phyloP scores from a whole-genome alignment of 768 basidiomycete genomes.

The Mycena venus region DNA sequence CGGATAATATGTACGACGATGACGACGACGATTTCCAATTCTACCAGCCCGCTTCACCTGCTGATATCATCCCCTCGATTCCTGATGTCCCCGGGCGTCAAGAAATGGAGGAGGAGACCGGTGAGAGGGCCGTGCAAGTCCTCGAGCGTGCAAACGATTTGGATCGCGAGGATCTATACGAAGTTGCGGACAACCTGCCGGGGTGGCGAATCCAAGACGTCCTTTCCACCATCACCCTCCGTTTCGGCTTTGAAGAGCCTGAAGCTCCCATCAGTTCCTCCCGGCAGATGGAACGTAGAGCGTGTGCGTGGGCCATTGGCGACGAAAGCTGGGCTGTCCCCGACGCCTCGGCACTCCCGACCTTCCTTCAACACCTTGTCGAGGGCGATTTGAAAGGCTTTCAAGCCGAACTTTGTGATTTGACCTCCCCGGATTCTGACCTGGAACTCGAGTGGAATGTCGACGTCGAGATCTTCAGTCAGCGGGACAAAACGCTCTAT shows the following conservation, averaged over 20 bases:
- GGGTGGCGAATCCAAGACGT: constrained; percentile 14
- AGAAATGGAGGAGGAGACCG: constrained; percentile 18
- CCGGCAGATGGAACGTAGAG: background rate
- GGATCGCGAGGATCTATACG: background rate
- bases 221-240: background rate
- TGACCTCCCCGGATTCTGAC: background rate
- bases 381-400: background rate
- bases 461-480: background rate
- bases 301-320: constrained; percentile 17
- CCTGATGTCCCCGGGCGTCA: constrained; percentile 26
- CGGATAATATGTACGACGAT: background rate
- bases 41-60: background rate
- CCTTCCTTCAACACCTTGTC: constrained; percentile 14
- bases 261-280: background rate
- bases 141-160: constrained; percentile 18
- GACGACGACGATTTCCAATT: constrained; percentile 12
- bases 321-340: constrained; percentile 12
- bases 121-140: constrained; percentile 16
- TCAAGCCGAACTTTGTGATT: constrained; percentile 9
- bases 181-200: constrained; percentile 7
- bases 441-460: constrained; percentile 20
- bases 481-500: constrained; percentile 4
- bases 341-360: constrained; percentile 3
- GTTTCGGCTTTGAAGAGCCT: constrained; percentile 16
- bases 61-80: constrained; percentile 14